Percentiles rank a stretch among this genome's conserved stretches.
phyloP scores from a whole-genome alignment of 2,329 filamentous ascomycete genomes.

The Penicillium frequentans region DNA sequence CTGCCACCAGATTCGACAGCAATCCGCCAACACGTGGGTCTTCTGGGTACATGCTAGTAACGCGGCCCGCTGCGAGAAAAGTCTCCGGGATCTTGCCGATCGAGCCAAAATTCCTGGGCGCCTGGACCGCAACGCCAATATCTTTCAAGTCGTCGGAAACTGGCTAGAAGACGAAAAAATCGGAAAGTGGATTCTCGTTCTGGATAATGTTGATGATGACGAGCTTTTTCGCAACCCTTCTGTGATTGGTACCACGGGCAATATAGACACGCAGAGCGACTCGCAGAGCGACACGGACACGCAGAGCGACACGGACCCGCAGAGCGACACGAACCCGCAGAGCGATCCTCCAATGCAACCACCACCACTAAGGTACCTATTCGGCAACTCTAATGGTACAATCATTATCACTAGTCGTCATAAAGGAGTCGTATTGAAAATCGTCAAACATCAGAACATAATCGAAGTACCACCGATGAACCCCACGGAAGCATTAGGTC shows the following conservation, averaged over 20 bases:
- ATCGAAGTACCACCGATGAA: not conserved
- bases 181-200: slow-evolving; percentile 13
- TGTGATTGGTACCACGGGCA: not conserved
- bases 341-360: too few species aligned
- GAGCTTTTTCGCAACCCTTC: not conserved
- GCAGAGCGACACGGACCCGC: too few species aligned
- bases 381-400: not conserved
- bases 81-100: not conserved
- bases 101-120: slow-evolving; percentile 8
- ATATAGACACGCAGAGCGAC: not conserved
- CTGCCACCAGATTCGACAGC: not conserved
- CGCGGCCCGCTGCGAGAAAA: not conserved
- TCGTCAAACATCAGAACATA: not conserved
- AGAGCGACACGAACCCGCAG: too few species aligned
- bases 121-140: slow-evolving; percentile 25
- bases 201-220: slow-evolving; percentile 23
- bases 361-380: not conserved
- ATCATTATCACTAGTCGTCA: not conserved
- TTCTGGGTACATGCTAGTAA: not conserved
- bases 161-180: slow-evolving; percentile 12
- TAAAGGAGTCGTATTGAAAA: not conserved
- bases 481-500: not conserved
- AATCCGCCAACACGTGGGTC: not conserved
- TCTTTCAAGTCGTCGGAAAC: slow-evolving; percentile 23
- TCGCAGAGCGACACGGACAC: not conserved